Evolutionary conservation across 305 asterid species (phyloP).

Genomic region (Stenogyne calaminthoides): DNA sequence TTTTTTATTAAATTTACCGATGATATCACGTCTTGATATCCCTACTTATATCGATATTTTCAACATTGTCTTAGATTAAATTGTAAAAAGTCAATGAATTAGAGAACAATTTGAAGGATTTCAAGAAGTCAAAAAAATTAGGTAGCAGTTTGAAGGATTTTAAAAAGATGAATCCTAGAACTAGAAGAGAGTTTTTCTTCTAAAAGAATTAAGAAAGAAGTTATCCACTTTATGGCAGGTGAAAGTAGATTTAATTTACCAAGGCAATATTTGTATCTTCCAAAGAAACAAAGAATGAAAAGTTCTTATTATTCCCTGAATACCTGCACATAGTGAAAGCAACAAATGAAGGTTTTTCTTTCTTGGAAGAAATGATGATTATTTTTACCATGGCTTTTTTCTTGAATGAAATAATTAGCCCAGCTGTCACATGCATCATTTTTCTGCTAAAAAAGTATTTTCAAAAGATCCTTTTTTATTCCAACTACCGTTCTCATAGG

Average conservation of each 20-base stretch:
- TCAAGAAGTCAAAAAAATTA: no score
- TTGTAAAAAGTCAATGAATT: no score
- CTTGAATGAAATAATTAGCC: conserved; percentile 41
- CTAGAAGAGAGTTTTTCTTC: neutral
- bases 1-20: no score
- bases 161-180: neutral
- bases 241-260: conserved; percentile 39
- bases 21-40: no score
- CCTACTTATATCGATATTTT: no score
- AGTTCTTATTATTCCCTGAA: conserved; percentile 27
- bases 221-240: conserved; percentile 18
- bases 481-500: conserved; percentile 12
- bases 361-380: conserved; percentile 42
- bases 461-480: conserved; percentile 30
- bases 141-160: no score
- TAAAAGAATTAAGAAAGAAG: neutral
- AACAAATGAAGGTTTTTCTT: conserved; percentile 41
- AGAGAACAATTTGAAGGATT: no score
- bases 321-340: conserved; percentile 34
- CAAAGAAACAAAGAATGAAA: conserved; percentile 31
- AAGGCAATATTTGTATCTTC: conserved; percentile 16
- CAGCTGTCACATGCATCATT: conserved; percentile 36
- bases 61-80: no score
- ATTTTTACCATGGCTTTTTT: no score
- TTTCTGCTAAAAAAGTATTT: neutral